A percentile compares a stretch with the other conserved stretches of the same genome.
These are phyloP conservation scores for Aspergillus sp. DNA, from an alignment of 2,329 filamentous ascomycete species.

Conservation along the genomic window DNA sequence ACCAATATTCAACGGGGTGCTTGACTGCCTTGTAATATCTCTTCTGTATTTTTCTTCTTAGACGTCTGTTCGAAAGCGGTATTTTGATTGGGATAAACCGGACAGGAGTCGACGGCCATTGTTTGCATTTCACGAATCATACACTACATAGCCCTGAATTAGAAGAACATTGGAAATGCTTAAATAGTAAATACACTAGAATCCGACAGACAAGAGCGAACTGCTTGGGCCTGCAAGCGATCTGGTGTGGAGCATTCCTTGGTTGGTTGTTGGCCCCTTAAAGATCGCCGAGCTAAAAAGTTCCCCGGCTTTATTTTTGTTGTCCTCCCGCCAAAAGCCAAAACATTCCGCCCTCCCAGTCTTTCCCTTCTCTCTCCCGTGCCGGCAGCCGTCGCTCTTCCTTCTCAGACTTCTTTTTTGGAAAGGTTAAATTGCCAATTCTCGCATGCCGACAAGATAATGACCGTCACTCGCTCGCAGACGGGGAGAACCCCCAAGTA, in stretches of 20 bases:
- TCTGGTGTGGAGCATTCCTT: not conserved
- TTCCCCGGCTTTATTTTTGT: conserved; percentile 12
- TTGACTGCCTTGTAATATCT: conserved; percentile 28
- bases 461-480: conserved; percentile 53
- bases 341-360: conserved; percentile 10
- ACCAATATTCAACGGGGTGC: conserved; percentile 62
- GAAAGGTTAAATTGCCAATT: not conserved
- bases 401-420: not conserved
- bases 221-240: not conserved
- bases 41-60: not conserved
- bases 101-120: conserved; percentile 11
- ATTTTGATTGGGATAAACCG: conserved; percentile 4
- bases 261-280: conserved; percentile 4
- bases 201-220: not conserved
- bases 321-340: conserved; percentile 6
- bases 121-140: conserved; percentile 4
- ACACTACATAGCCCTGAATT: conserved; percentile 6
- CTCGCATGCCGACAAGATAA: conserved; percentile 27
- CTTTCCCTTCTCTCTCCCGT: not conserved
- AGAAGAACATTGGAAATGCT: not conserved
- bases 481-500: conserved; percentile 54
- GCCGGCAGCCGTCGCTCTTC: not conserved
- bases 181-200: not conserved
- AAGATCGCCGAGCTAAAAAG: conserved; percentile 9
- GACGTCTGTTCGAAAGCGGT: not conserved